Evolutionary conservation across 2,329 filamentous ascomycete genomes (phyloP), one percentile per base, ranked within the genome.

Genomic region (Monosporascus sp.): DNA sequence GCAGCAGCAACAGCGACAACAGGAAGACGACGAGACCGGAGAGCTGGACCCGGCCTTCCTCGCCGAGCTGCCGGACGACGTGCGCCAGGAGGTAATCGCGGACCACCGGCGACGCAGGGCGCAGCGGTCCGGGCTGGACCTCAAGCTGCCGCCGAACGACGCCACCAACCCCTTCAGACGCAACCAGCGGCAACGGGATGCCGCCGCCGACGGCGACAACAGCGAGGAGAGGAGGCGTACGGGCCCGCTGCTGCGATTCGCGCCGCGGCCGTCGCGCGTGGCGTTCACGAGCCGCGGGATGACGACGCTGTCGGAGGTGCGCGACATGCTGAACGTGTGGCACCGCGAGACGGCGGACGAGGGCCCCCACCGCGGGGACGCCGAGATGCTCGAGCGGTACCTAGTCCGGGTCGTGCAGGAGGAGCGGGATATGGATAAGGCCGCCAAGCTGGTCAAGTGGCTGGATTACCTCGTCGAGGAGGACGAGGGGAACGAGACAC

Each of bases 361-460:
- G 3, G 90, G 89, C 0, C 94, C 94, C 1, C 91, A 94, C 69
- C 72, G 72, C 0, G 84, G 88, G 53, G 94, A 99, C 69, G 86
- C 93, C 0, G 79, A 78, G 41, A 85, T 92, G 38, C 76, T 97
- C 55, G 82, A 79, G 51, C 80, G 76, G 62, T 97, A 96, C 68
- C 69, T 97, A 31, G 75, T 68, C 5, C 80, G 79, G 25, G 89
- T 97, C 0, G 79, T 96, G 0, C 56, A 73, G 1, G 86, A 93
- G 53, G 94, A 97, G 69, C 77, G 80, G 54, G 86, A 97, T 66
- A 77, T 94, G 71, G 79, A 80, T 5, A 96, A 96, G 70, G 89
- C 82, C 1, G 78, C 83, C 2, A 80, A 81, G 14, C 71, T 94
- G 18, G 79, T 88, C 14, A 83, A 77, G 59, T 96, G 90, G 89